Percentiles rank a stretch among this genome's conserved stretches.
These are phyloP conservation scores for Massarina eburnea DNA, from an alignment of 2,329 filamentous ascomycete species.

Conservation along the genomic window DNA sequence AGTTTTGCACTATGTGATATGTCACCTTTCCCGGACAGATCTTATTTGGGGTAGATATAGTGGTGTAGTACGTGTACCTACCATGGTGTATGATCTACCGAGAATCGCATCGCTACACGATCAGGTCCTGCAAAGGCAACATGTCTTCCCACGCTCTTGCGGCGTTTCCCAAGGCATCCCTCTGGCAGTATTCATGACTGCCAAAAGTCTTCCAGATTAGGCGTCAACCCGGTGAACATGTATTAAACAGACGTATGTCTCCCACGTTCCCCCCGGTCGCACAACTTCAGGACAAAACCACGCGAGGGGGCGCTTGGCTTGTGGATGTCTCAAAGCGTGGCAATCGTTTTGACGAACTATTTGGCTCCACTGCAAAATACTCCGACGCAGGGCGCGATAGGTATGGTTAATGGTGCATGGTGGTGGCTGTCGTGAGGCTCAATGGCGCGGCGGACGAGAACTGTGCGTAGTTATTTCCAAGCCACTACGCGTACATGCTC, in stretches of 20 bases:
- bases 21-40: not conserved
- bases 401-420: not conserved
- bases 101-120: not conserved
- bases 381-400: conserved; percentile 5
- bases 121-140: not conserved
- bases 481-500: not conserved
- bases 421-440: not conserved
- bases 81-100: not conserved
- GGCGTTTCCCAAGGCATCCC: not conserved
- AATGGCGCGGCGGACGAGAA: not conserved
- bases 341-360: conserved; percentile 8
- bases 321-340: conserved; percentile 22
- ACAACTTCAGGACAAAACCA: conserved; percentile 4
- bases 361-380: not conserved
- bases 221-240: no score
- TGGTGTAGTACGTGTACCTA: not conserved
- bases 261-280: conserved; percentile 9
- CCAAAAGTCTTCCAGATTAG: no score
- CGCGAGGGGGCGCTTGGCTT: conserved; percentile 2
- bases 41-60: not conserved
- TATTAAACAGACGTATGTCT: not conserved
- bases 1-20: no score
- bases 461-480: not conserved
- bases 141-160: not conserved
- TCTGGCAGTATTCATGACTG: no score